These are phyloP conservation scores for Pseudocercospora macadamiae DNA, from an alignment of 2,329 filamentous ascomycete genomes.

Conservation along the genomic window DNA sequence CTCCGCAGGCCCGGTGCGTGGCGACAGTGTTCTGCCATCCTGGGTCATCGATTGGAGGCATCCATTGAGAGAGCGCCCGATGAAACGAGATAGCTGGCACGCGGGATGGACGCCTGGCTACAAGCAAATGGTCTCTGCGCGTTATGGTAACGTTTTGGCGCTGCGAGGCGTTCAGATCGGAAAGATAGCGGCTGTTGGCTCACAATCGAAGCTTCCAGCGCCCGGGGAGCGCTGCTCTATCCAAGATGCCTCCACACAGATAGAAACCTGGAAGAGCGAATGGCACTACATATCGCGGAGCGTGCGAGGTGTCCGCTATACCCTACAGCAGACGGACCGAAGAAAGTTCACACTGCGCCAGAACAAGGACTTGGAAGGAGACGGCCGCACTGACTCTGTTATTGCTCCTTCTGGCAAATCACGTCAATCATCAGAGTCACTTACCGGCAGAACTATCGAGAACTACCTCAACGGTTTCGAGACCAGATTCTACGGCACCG, in stretches of 20 bases:
- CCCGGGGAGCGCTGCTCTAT: constrained; percentile 3
- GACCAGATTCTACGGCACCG: background rate
- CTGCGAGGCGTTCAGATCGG: constrained; percentile 2
- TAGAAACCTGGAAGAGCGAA: constrained; percentile 4
- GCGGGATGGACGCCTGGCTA: constrained; percentile 2
- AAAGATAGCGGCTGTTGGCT: constrained; percentile 2
- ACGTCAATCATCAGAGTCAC: background rate
- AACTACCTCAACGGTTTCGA: constrained; percentile 1
- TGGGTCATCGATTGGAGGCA: constrained; percentile 6
- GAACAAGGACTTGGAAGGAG: background rate
- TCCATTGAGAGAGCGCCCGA: background rate
- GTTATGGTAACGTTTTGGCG: background rate
- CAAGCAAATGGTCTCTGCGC: constrained; percentile 6
- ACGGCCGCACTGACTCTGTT: background rate
- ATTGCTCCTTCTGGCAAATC: background rate
- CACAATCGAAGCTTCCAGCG: background rate
- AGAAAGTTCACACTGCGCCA: background rate
- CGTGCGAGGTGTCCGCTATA: background rate
- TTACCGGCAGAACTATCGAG: background rate
- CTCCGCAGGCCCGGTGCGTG: background rate
- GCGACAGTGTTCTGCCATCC: background rate
- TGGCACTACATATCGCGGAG: background rate
- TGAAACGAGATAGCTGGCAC: constrained; percentile 4
- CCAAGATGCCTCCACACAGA: background rate
- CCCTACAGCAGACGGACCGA: background rate